Base-by-base conservation (phyloP, 768 basidiomycete genomes). In the Gloeophyllum trabeum region DNA sequence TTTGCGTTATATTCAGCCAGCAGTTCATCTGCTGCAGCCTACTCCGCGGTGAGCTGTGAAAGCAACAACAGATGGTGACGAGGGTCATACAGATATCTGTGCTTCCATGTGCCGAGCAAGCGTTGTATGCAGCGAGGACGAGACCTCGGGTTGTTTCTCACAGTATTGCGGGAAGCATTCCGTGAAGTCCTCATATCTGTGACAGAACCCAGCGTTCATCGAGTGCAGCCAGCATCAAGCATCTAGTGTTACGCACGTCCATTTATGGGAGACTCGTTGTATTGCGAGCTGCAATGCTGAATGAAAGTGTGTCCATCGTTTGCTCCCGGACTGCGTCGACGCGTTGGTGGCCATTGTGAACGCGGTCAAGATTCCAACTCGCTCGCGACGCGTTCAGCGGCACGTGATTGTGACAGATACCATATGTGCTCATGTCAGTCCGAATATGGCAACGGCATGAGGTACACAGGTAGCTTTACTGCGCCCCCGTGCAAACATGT, bases 31-130 rank as follows among this genome's bases (percentile, higher is more conserved):
- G 26, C 72, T 70, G 82, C 86, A 41, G 4, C 28, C 28, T 10
- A 32, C 10, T 10, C 28, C 10, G 10, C 28, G 16, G 28, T 32
- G 10, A 10, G 10, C 10, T 10, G 28, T 10, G 16, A 32, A 16
- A 32, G 16, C 10, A 32, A 32, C 28, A 10, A 32, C 28, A 32
- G 28, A 16, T 10, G 28, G 16, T 10, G 10, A 16, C 28, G 16
- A 32, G 24, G 12, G 5, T 43, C 52, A 44, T 43, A 50, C 59
- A 42, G 58, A 67, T 59, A 75, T 80, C 40, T 76, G 69, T 10
- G 74, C 69, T 49, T 87, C 82, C 51, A 86, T 80, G 42, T 82
- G 81, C 47, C 75, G 67, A 4, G 82, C 76, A 14, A 88, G 73
- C 75, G 43, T 77, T 78, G 53, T 55, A 60, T 26, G 60, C 54